phyloP scores from a whole-genome alignment of 2,329 filamentous ascomycete species.

The Colletotrichum liaoningense region DNA sequence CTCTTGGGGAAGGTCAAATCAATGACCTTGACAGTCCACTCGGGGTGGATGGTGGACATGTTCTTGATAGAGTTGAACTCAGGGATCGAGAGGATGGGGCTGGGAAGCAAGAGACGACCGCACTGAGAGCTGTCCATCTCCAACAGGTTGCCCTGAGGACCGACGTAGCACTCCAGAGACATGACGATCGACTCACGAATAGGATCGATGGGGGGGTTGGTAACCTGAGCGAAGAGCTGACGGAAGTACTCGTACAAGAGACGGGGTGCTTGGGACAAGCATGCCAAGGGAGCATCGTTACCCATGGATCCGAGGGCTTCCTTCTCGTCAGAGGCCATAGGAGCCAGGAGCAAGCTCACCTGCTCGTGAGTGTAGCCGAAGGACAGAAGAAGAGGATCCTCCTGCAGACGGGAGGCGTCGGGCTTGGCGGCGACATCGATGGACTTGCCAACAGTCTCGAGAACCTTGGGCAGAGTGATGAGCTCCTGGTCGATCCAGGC shows the following conservation, averaged over 20 bases:
- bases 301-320: constrained; percentile 98
- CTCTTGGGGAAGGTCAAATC: constrained; percentile 94
- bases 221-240: constrained; percentile 97
- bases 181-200: constrained; percentile 98
- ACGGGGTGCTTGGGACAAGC: constrained; percentile 88
- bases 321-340: constrained; percentile 98
- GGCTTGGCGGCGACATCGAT: constrained; percentile 75
- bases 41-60: constrained; percentile 76
- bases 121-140: constrained; percentile 95
- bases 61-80: constrained; percentile 91
- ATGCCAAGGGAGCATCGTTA: constrained; percentile 93
- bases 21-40: constrained; percentile 90
- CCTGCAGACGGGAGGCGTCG: constrained; percentile 78
- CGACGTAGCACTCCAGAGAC: constrained; percentile 96
- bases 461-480: constrained; percentile 81
- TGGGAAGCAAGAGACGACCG: constrained; percentile 85
- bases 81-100: constrained; percentile 87
- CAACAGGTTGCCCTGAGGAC: constrained; percentile 92
- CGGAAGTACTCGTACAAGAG: constrained; percentile 97
- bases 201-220: constrained; percentile 96
- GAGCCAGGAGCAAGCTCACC: constrained; percentile 88
- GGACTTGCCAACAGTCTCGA: constrained; percentile 68
- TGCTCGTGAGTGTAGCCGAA: constrained; percentile 98
- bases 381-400: constrained; percentile 84
- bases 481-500: constrained; percentile 89